Conservation (phyloP, 768 basidiomycete species). For the Neoboletus brunneissimus region DNA sequence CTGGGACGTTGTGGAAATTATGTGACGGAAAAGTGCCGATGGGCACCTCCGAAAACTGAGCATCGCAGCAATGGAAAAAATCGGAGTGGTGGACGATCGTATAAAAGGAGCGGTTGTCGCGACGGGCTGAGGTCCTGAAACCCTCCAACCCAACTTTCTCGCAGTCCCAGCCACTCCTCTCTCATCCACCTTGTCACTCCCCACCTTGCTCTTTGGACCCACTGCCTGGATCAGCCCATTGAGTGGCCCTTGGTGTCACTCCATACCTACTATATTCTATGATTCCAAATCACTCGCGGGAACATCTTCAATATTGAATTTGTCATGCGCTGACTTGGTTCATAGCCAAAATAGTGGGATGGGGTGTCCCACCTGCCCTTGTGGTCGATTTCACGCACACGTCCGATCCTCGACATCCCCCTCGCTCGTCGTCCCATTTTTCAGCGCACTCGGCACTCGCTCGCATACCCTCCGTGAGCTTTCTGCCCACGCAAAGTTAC, state of each 20-base stretch:
- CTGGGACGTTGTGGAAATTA: slow-evolving; percentile 13
- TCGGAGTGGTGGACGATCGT: background rate
- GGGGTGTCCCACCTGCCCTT: slow-evolving; percentile 37
- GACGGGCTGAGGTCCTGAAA: background rate
- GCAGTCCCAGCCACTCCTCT: slow-evolving; percentile 15
- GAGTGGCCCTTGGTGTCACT: slow-evolving; percentile 32
- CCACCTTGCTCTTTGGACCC: slow-evolving; percentile 1
- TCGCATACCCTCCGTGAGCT: background rate
- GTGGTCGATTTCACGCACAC: slow-evolving; percentile 6
- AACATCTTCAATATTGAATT: slow-evolving; percentile 34
- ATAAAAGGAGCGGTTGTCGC: slow-evolving; percentile 19
- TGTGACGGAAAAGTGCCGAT: slow-evolving; percentile 20
- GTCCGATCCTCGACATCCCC: background rate
- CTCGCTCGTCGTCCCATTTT: background rate
- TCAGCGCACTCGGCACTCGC: background rate
- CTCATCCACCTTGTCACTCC: background rate
- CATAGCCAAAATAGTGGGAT: slow-evolving; percentile 56
- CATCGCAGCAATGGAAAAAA: slow-evolving; percentile 5
- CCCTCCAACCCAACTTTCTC: slow-evolving; percentile 17
- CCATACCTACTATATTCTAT: slow-evolving; percentile 33
- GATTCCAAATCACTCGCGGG: slow-evolving; percentile 36
- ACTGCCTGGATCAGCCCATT: slow-evolving; percentile 10
- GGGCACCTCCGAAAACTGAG: slow-evolving; percentile 9
- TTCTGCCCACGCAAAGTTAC: background rate
- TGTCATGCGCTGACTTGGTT: slow-evolving; percentile 43